These are phyloP conservation scores for Ramularia endophylla DNA, from an alignment of 2,329 filamentous ascomycete species.

Conservation along the genomic window DNA sequence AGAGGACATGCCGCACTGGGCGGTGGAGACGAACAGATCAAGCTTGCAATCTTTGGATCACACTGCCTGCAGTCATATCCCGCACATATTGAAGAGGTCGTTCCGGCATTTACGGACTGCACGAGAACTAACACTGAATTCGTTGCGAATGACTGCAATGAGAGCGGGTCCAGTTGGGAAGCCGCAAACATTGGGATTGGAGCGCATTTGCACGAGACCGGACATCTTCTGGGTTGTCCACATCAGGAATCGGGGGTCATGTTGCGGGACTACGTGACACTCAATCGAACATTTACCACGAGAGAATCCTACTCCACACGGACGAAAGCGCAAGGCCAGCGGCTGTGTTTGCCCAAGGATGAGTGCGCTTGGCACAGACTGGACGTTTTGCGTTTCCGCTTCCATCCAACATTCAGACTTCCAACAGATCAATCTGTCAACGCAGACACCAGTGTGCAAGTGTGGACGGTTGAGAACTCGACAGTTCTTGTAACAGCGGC, in stretches of 20 bases:
- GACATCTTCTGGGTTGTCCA: slow-evolving; percentile 83
- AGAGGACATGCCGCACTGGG: slow-evolving; percentile 81
- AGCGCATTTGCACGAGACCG: slow-evolving; percentile 84
- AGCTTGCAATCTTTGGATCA: slow-evolving; percentile 86
- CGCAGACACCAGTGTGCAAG: slow-evolving; percentile 72
- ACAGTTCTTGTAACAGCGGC: slow-evolving; percentile 71
- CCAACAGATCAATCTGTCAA: slow-evolving; percentile 63
- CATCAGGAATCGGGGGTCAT: slow-evolving; percentile 90
- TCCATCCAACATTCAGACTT: slow-evolving; percentile 82
- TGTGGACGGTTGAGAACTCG: slow-evolving; percentile 75
- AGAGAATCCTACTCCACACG: slow-evolving; percentile 82
- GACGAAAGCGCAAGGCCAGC: slow-evolving; percentile 72
- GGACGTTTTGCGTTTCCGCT: slow-evolving; percentile 80
- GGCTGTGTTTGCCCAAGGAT: slow-evolving; percentile 66
- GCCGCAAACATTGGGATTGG: slow-evolving; percentile 92
- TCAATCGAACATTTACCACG: slow-evolving; percentile 77
- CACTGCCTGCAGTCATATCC: slow-evolving; percentile 91
- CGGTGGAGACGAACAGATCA: slow-evolving; percentile 64
- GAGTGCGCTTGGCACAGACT: slow-evolving; percentile 91
- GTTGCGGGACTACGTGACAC: slow-evolving; percentile 76
- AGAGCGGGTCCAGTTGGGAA: slow-evolving; percentile 89
- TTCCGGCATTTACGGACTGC: slow-evolving; percentile 82
- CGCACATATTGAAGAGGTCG: slow-evolving; percentile 79
- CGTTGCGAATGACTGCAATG: slow-evolving; percentile 79
- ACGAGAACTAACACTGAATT: slow-evolving; percentile 76